Percentiles rank a stretch among this genome's conserved stretches.
Conservation (phyloP, 352 stramenopile genomes). For the Pythium dissotocum region DNA sequence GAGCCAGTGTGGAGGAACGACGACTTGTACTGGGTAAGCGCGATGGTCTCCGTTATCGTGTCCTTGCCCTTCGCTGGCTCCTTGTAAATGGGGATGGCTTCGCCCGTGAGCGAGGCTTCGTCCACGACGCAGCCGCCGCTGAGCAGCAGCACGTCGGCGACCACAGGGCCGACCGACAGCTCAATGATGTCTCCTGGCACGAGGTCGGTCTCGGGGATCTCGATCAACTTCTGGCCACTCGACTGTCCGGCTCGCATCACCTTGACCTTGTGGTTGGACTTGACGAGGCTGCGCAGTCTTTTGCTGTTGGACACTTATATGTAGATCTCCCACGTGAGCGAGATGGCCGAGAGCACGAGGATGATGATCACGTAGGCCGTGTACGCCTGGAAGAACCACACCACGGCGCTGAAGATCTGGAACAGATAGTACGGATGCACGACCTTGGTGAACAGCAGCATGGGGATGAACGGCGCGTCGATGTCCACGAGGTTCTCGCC, state of each 20-base stretch:
- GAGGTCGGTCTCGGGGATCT: constrained; percentile 39
- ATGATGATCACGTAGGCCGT: constrained; percentile 47
- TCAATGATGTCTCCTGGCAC: constrained; percentile 54
- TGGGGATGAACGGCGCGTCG: constrained; percentile 30
- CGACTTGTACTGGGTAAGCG: constrained; percentile 28
- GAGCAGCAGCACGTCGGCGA: constrained; percentile 47
- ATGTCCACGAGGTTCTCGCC: constrained; percentile 50
- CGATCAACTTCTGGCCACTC: constrained; percentile 9
- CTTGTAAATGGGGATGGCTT: constrained; percentile 50
- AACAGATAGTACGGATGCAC: constrained; percentile 69
- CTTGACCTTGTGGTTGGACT: constrained; percentile 35
- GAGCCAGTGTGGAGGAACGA: constrained; percentile 43
- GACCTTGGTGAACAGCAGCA: constrained; percentile 54
- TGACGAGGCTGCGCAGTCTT: constrained; percentile 41
- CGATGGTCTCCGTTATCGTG: constrained; percentile 33
- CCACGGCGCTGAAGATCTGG: constrained; percentile 49
- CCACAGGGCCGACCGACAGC: constrained; percentile 31
- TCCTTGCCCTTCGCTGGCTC: constrained; percentile 25
- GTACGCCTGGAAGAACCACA: constrained; percentile 55
- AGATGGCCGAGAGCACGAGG: constrained; percentile 39
- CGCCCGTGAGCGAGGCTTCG: constrained; percentile 49
- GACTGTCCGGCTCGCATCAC: constrained; percentile 29
- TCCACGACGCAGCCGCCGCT: constrained; percentile 42
- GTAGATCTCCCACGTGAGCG: constrained; percentile 55
- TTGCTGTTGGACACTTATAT: constrained; percentile 45